Conservation (phyloP, 2,329 filamentous ascomycete species). For the Arthroderma sp. region DNA sequence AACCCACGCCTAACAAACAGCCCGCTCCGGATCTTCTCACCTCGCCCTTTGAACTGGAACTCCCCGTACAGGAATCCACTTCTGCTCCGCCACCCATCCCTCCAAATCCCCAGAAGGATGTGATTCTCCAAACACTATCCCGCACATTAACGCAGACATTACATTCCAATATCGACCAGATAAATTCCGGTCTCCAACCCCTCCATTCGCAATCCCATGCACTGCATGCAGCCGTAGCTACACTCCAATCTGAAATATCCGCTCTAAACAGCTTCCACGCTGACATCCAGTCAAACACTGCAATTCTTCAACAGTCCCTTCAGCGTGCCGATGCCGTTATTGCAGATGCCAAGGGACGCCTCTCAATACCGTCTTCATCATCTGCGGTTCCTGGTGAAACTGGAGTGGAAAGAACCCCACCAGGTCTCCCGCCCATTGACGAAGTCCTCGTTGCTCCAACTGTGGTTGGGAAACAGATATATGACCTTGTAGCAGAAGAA, state of each 20-base stretch:
- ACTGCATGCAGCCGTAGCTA: slow-evolving; percentile 55
- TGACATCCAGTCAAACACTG: slow-evolving; percentile 62
- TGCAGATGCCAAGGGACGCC: slow-evolving; percentile 52
- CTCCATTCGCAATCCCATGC: slow-evolving; percentile 68
- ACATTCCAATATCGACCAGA: slow-evolving; percentile 55
- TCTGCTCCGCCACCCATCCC: slow-evolving; percentile 69
- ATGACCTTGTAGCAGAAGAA: slow-evolving; percentile 79
- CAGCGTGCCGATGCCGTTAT: slow-evolving; percentile 68
- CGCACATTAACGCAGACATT: slow-evolving; percentile 56
- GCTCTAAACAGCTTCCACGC: slow-evolving; percentile 58
- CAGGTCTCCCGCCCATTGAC: slow-evolving; percentile 60
- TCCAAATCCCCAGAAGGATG: slow-evolving; percentile 90
- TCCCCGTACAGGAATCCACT: slow-evolving; percentile 33
- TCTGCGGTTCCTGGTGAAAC: slow-evolving; percentile 7
- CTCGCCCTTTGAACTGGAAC: slow-evolving; percentile 47
- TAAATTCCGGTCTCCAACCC: slow-evolving; percentile 59
- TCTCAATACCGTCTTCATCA: slow-evolving; percentile 10
- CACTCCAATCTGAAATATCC: slow-evolving; percentile 60
- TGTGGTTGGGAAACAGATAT: slow-evolving; percentile 84
- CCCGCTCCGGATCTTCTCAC: slow-evolving; percentile 45
- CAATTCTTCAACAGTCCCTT: slow-evolving; percentile 64
- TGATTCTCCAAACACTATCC: slow-evolving; percentile 64
- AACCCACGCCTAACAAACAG: slow-evolving; percentile 17
- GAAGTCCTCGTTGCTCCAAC: slow-evolving; percentile 88
- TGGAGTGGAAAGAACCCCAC: slow-evolving; percentile 18